Percentiles rank a stretch among this genome's conserved stretches.
These are phyloP conservation scores for Hyaloscypha bicolor DNA, from an alignment of 495 filamentous ascomycete genomes.

Conservation along the genomic window DNA sequence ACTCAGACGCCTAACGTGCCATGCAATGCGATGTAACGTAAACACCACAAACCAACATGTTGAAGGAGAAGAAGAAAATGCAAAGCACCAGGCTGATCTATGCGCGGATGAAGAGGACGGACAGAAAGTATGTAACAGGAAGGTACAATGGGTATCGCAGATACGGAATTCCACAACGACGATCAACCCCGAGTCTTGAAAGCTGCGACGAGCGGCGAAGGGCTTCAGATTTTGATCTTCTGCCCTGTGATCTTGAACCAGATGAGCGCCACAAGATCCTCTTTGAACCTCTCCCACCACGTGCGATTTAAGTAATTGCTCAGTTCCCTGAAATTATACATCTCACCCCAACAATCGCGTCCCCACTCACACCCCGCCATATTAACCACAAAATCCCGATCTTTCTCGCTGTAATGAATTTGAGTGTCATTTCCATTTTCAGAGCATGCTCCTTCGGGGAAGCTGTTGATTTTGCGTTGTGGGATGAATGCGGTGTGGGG, in stretches of 20 bases:
- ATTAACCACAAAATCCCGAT: slow-evolving; percentile 94
- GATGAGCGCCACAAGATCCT: slow-evolving; percentile 53
- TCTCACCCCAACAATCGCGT: slow-evolving; percentile 96
- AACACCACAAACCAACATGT: background rate
- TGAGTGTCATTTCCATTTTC: slow-evolving; percentile 71
- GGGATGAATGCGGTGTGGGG: slow-evolving; percentile 86
- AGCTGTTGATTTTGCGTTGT: slow-evolving; percentile 92
- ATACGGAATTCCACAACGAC: background rate
- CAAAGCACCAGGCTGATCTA: background rate
- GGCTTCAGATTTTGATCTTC: slow-evolving; percentile 50
- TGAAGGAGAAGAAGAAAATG: background rate
- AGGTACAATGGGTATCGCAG: slow-evolving; percentile 4
- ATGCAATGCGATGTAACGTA: background rate
- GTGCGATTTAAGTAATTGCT: slow-evolving; percentile 83
- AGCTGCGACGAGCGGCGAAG: background rate
- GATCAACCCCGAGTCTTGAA: background rate
- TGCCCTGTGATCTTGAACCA: slow-evolving; percentile 58
- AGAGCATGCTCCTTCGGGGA: slow-evolving; percentile 86
- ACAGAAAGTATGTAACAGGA: background rate
- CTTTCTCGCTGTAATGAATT: slow-evolving; percentile 84
- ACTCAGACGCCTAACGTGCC: background rate
- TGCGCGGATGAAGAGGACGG: background rate
- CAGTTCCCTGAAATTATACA: slow-evolving; percentile 88
- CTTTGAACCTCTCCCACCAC: slow-evolving; percentile 74
- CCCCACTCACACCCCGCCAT: slow-evolving; percentile 98